Evolutionary conservation across 192 early-diverging fungal genomes (phyloP).

Genomic region (Coemansia sp.): DNA sequence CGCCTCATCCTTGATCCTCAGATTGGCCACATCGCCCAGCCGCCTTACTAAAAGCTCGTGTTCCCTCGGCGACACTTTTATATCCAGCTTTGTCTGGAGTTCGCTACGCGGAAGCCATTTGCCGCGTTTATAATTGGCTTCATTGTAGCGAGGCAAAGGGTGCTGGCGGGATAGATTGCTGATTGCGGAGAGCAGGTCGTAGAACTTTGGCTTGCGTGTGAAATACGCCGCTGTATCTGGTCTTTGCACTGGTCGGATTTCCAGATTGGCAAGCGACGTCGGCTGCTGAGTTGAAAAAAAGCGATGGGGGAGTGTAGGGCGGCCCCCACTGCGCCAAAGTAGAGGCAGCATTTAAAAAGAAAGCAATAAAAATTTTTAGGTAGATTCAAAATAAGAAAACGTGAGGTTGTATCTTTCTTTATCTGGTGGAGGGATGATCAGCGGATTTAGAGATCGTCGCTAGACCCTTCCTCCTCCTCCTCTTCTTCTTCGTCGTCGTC

Average conservation of each 20-base stretch:
- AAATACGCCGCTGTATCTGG: constrained; percentile 81
- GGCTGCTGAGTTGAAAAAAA: background rate
- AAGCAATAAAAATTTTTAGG: background rate
- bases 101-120: constrained; percentile 15
- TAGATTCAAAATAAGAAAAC: background rate
- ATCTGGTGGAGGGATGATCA: too few relatives aligned
- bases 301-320: background rate
- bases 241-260: constrained; percentile 45
- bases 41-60: constrained; percentile 12
- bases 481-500: background rate
- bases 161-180: constrained; percentile 50
- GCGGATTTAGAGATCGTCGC: background rate
- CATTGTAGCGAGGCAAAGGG: constrained; percentile 1
- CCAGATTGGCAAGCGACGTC: constrained; percentile 13
- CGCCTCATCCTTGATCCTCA: background rate
- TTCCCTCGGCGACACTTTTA: constrained; percentile 31
- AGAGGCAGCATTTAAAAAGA: background rate
- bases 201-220: constrained; percentile 78
- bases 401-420: too few relatives aligned
- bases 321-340: background rate
- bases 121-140: background rate
- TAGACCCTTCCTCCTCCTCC: background rate
- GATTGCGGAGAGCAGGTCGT: constrained; percentile 66
- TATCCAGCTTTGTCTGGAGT: constrained; percentile 9
- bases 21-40: constrained; percentile 15